phyloP scores from a whole-genome alignment of 1,139 yeast species.

The Yamadazyma dendronema region DNA sequence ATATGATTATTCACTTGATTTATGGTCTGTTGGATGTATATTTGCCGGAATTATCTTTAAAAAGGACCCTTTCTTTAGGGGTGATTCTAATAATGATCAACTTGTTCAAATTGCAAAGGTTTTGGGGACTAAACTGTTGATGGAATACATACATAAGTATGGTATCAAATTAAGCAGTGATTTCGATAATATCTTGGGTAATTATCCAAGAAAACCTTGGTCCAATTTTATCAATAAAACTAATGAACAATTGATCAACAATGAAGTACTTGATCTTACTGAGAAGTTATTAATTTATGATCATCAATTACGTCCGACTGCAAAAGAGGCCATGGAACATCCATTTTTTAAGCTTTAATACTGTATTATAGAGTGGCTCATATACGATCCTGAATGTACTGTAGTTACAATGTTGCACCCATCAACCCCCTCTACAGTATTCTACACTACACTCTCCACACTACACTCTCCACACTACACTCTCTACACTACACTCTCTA shows the following conservation, averaged over 20 bases:
- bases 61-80: conserved; percentile 77
- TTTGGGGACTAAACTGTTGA: conserved; percentile 68
- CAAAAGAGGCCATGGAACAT: conserved; percentile 84
- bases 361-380: neutral
- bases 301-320: conserved; percentile 93
- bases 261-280: conserved; percentile 76
- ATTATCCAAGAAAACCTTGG: conserved; percentile 85
- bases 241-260: conserved; percentile 66
- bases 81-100: conserved; percentile 77
- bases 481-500: too few species aligned
- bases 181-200: conserved; percentile 66
- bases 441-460: too few species aligned
- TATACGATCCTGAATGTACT: too few species aligned
- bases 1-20: conserved; percentile 74
- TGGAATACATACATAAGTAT: conserved; percentile 60
- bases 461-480: too few species aligned
- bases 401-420: neutral
- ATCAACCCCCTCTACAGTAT: too few species aligned
- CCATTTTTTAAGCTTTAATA: conserved; percentile 51
- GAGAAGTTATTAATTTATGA: conserved; percentile 85
- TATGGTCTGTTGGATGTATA: conserved; percentile 85
- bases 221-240: conserved; percentile 68
- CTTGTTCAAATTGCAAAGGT: conserved; percentile 76
- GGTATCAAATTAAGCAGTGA: conserved; percentile 60
- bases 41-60: conserved; percentile 74